Evolutionary conservation across 768 basidiomycete species (phyloP).

Genomic region (Saitozyma sp.): DNA sequence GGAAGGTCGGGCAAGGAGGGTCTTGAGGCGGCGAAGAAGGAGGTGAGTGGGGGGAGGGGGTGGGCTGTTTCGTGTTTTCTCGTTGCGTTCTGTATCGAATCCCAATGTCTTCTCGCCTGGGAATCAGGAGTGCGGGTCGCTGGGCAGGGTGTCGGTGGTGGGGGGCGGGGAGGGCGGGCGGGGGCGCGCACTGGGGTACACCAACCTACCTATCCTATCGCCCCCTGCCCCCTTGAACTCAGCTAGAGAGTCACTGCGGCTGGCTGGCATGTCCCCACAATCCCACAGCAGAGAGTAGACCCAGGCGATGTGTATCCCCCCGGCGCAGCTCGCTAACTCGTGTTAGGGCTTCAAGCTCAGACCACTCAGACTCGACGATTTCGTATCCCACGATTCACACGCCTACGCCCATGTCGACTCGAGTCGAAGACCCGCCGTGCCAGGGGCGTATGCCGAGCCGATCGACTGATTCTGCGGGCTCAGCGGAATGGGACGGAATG

Average conservation of each 20-base stretch:
- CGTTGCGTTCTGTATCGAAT: too few relatives aligned
- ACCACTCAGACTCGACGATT: slow-evolving; percentile 70
- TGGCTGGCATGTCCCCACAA: not conserved
- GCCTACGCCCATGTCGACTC: slow-evolving; percentile 49
- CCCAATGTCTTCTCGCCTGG: too few relatives aligned
- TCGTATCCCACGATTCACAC: slow-evolving; percentile 56
- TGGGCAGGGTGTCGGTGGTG: too few relatives aligned
- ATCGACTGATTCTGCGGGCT: slow-evolving; percentile 13
- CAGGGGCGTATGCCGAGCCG: slow-evolving; percentile 32
- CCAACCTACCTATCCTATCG: too few relatives aligned
- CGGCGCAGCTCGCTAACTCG: too few relatives aligned
- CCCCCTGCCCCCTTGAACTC: too few relatives aligned
- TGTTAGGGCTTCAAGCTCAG: slow-evolving; percentile 74
- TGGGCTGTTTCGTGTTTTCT: too few relatives aligned
- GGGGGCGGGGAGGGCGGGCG: too few relatives aligned
- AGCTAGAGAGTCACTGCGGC: too few relatives aligned
- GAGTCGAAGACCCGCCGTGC: slow-evolving; percentile 28
- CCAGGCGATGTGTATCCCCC: not conserved
- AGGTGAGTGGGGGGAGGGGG: too few relatives aligned
- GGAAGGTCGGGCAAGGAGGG: slow-evolving; percentile 56
- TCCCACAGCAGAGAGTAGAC: not conserved
- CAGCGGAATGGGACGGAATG: not conserved
- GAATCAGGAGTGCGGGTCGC: too few relatives aligned
- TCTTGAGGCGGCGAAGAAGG: slow-evolving; percentile 56
- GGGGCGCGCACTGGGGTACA: too few relatives aligned